Evolutionary conservation across 768 basidiomycete species (phyloP).

Genomic region (Xerocomellus chrysenteron): DNA sequence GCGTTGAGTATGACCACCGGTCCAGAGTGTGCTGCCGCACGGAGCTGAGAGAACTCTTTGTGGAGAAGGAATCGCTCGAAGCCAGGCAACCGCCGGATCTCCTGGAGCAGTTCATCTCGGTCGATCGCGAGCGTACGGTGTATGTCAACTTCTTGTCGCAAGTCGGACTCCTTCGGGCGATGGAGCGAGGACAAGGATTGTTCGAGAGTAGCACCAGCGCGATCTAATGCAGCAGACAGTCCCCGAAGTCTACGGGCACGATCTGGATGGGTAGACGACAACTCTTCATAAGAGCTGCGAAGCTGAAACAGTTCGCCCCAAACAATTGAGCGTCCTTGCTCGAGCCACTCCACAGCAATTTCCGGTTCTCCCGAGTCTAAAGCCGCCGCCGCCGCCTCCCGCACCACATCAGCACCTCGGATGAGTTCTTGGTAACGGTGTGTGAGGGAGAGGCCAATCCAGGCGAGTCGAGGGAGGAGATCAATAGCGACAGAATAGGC

Average conservation of each 20-base stretch:
- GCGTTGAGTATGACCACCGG: not conserved
- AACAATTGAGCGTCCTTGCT: conserved; percentile 12
- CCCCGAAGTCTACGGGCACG: not conserved
- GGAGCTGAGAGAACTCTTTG: not conserved
- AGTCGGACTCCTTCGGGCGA: not conserved
- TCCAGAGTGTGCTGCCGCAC: not conserved
- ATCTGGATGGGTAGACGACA: not conserved
- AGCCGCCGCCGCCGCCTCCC: conserved; percentile 1
- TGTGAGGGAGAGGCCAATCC: too few species aligned
- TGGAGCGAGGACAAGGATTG: not conserved
- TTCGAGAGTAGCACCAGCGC: not conserved
- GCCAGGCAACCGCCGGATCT: not conserved
- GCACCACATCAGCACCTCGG: conserved; percentile 2
- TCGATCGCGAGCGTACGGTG: not conserved
- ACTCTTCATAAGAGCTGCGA: conserved; percentile 4
- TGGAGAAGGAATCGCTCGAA: not conserved
- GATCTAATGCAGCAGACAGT: not conserved
- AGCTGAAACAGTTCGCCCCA: conserved; percentile 8
- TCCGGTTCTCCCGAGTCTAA: not conserved
- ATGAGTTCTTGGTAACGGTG: too few species aligned
- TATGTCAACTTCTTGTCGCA: not conserved
- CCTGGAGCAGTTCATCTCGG: not conserved
- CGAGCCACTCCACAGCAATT: conserved; percentile 13
- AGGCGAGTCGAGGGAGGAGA: too few species aligned
- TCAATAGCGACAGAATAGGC: too few species aligned